These are phyloP conservation scores for Trypanosoma brucei DNA, from an alignment of 208 protist genomes.

Conservation along the genomic window DNA sequence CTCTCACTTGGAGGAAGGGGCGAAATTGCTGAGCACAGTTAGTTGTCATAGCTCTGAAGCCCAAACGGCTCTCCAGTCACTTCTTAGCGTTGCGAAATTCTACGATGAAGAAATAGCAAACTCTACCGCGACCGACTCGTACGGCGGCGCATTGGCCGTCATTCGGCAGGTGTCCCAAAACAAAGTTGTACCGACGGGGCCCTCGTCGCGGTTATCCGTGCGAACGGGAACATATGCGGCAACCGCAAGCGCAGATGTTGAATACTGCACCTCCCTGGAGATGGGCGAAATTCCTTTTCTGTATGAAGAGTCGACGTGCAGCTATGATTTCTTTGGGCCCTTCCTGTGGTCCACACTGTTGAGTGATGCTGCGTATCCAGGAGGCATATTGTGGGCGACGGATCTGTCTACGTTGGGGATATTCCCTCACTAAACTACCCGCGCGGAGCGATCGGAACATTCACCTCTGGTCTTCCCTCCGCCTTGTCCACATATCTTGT, in stretches of 20 bases:
- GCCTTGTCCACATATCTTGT: neutral
- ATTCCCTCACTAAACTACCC: slow-evolving; percentile 31
- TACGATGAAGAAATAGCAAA: slow-evolving; percentile 55
- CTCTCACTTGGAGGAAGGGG: slow-evolving; percentile 20
- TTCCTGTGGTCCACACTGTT: slow-evolving; percentile 77
- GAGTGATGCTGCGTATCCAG: slow-evolving; percentile 44
- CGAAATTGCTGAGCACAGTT: neutral
- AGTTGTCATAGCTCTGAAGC: slow-evolving; percentile 4
- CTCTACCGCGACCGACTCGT: slow-evolving; percentile 13
- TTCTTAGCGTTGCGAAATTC: slow-evolving; percentile 17
- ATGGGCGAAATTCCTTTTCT: slow-evolving; percentile 21
- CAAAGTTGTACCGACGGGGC: neutral
- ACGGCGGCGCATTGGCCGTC: slow-evolving; percentile 31
- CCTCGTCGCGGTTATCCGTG: neutral
- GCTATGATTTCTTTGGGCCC: slow-evolving; percentile 83
- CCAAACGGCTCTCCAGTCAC: slow-evolving; percentile 5
- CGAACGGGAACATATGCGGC: neutral
- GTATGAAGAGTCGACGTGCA: slow-evolving; percentile 78
- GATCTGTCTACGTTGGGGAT: slow-evolving; percentile 34
- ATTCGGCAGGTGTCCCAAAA: slow-evolving; percentile 21
- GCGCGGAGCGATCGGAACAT: too few relatives aligned
- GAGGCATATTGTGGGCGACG: slow-evolving; percentile 51
- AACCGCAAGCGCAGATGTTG: neutral
- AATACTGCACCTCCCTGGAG: slow-evolving; percentile 2
- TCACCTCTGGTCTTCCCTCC: too few relatives aligned